Percentiles rank a stretch among this genome's conserved stretches.
These are phyloP conservation scores for Diospyros kaki DNA, from an alignment of 148 eudicot species.

Conservation along the genomic window DNA sequence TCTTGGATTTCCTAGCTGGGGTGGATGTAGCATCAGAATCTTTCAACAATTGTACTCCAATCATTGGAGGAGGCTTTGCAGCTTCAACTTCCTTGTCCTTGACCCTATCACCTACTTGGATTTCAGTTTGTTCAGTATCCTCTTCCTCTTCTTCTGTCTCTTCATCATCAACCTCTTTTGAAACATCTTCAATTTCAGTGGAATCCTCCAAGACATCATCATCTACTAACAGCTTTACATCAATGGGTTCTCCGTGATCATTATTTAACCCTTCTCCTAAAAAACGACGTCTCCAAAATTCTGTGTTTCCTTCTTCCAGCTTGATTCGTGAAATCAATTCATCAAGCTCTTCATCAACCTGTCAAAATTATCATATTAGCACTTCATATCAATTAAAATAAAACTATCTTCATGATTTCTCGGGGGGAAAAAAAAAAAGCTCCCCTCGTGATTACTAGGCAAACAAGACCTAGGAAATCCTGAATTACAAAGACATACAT, in stretches of 20 bases:
- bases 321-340: slow-evolving; percentile 85
- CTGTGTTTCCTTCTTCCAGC: slow-evolving; percentile 91
- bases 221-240: slow-evolving; percentile 33
- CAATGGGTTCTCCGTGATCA: slow-evolving; percentile 40
- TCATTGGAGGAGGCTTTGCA: slow-evolving; percentile 88
- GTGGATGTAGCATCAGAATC: slow-evolving; percentile 50
- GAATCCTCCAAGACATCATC: slow-evolving; percentile 54
- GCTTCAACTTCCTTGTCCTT: slow-evolving; percentile 78
- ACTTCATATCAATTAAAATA: neutral
- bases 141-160: slow-evolving; percentile 85
- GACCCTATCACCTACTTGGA: slow-evolving; percentile 59
- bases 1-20: slow-evolving; percentile 57
- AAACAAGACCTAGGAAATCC: neutral
- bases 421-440: neutral
- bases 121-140: slow-evolving; percentile 68
- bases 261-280: slow-evolving; percentile 70
- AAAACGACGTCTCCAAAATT: slow-evolving; percentile 94
- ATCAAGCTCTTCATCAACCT: slow-evolving; percentile 92
- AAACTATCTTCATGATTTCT: too few relatives aligned
- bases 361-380: slow-evolving; percentile 13
- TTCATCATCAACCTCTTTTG: slow-evolving; percentile 71
- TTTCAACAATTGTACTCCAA: slow-evolving; percentile 84
- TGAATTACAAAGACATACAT: neutral
- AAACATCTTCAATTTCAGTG: slow-evolving; percentile 51
- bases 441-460: neutral